Percentiles rank a stretch among this genome's conserved stretches.
These are phyloP conservation scores for Cyclotella cryptica DNA, from an alignment of 108 stramenopile species.

Conservation along the genomic window DNA sequence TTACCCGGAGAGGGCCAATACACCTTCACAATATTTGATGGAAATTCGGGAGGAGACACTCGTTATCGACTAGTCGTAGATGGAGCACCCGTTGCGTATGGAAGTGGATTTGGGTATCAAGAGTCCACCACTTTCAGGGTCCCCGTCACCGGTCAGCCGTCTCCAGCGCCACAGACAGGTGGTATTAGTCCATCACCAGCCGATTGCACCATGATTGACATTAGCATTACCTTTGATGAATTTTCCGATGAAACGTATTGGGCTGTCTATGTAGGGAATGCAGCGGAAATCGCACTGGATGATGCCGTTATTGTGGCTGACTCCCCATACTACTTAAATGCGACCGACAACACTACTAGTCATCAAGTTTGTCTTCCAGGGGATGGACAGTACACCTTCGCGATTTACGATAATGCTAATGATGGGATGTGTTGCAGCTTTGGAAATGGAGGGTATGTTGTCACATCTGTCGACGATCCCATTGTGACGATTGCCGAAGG, in stretches of 20 bases:
- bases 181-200: background rate
- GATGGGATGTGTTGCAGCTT: slow-evolving; percentile 31
- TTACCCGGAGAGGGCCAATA: slow-evolving; percentile 22
- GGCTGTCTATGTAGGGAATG: slow-evolving; percentile 10
- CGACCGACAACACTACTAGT: background rate
- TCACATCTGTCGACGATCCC: slow-evolving; percentile 6
- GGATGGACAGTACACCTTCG: slow-evolving; percentile 18
- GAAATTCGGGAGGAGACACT: slow-evolving; percentile 13
- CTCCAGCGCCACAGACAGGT: background rate
- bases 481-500: slow-evolving; percentile 8
- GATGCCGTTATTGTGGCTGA: slow-evolving; percentile 6
- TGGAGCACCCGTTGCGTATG: slow-evolving; percentile 3
- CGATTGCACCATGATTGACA: slow-evolving; percentile 14
- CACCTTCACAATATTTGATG: slow-evolving; percentile 27
- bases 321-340: slow-evolving; percentile 3
- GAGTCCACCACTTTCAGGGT: slow-evolving; percentile 12
- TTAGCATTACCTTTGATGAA: slow-evolving; percentile 19
- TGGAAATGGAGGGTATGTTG: slow-evolving; percentile 10
- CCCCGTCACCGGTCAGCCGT: slow-evolving; percentile 6
- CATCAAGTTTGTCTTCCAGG: slow-evolving; percentile 24
- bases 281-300: background rate
- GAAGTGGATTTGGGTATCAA: background rate
- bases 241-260: slow-evolving; percentile 26
- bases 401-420: background rate
- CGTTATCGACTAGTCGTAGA: slow-evolving; percentile 8